A percentile compares a stretch with the other conserved stretches of the same genome.
Conservation (phyloP, 2,329 filamentous ascomycete species). For the Colletotrichum acutatum region DNA sequence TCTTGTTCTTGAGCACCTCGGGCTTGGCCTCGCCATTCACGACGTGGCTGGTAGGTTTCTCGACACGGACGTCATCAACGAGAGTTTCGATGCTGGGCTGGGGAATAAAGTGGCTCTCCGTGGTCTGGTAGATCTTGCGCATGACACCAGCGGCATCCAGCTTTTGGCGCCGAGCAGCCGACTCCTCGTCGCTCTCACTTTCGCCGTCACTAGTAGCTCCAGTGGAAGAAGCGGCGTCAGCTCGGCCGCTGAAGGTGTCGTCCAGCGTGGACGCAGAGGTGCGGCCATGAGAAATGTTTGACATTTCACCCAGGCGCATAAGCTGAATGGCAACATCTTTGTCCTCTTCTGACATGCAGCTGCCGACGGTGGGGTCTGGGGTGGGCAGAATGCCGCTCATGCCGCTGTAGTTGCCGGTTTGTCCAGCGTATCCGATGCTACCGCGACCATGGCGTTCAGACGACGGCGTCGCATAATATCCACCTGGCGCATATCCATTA, state of each 20-base stretch:
- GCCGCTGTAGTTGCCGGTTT: slow-evolving; percentile 37
- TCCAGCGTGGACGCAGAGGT: slow-evolving; percentile 94
- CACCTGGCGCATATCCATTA: slow-evolving; percentile 63
- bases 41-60: slow-evolving; percentile 49
- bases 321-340: slow-evolving; percentile 95
- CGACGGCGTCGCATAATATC: slow-evolving; percentile 71
- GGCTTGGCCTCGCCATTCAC: slow-evolving; percentile 51
- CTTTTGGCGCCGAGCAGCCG: slow-evolving; percentile 69
- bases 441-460: slow-evolving; percentile 75
- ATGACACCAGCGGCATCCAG: slow-evolving; percentile 55
- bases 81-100: slow-evolving; percentile 57
- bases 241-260: slow-evolving; percentile 90
- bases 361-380: slow-evolving; percentile 95
- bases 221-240: slow-evolving; percentile 85
- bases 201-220: slow-evolving; percentile 85
- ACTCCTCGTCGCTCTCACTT: slow-evolving; percentile 72
- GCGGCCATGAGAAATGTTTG: slow-evolving; percentile 91
- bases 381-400: slow-evolving; percentile 80
- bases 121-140: slow-evolving; percentile 62
- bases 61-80: slow-evolving; percentile 68
- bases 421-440: slow-evolving; percentile 64
- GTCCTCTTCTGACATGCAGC: slow-evolving; percentile 94
- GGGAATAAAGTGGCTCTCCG: slow-evolving; percentile 63
- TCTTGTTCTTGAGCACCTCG: slow-evolving; percentile 51
- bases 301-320: slow-evolving; percentile 94